Base-by-base conservation (phyloP, 805 yeast species). In the Cyberlindnera euphorbiae region DNA sequence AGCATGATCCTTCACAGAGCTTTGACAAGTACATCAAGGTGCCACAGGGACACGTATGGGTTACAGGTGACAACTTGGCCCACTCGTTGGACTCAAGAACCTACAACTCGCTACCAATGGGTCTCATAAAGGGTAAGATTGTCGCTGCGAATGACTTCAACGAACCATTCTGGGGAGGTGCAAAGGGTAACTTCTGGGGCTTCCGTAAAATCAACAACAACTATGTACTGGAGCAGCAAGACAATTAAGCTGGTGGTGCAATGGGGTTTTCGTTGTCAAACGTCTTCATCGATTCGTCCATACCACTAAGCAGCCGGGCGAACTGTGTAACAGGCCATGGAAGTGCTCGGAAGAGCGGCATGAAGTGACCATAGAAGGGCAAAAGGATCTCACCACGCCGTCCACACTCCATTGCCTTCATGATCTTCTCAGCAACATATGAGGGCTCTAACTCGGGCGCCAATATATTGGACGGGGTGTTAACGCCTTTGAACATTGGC, bases 1-100 rank as follows among this genome's bases (percentile, higher is more conserved):
- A 40, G 5, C 42, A 36, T 19, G 42, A 36, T 13, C 39, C 36
- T n/a, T 42, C 46, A 17, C 58, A 55, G 5, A 45, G 50, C 14
- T 59, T 56, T 33, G 44, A 62, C 30, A 72, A 75, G 38, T 86
- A 67, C 57, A 78, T 90, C 8, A 68, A 65, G 38, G 89, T 93
- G 0, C 98, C 98, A 1, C 76, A 79, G 47, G 98, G 98, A 3
- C 98, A 93, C 60, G 84, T 86, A 32, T 93, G 97, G 97, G 81
- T 89, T 4, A 87, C 97, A 0, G 99, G 99, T 2, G 99, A 93
- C 54, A 93, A 93, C 54, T 60, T 90, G 39, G 73, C 86, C 18
- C 87, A 81, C 47, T 85, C 96, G 15, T 64, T 89, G 32, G 99
- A 93, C 52, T 86, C 96, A 5, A 67, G 98, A 47, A 76, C 86